Conservation (phyloP, 768 basidiomycete species). For the Dentipellis sp. region DNA sequence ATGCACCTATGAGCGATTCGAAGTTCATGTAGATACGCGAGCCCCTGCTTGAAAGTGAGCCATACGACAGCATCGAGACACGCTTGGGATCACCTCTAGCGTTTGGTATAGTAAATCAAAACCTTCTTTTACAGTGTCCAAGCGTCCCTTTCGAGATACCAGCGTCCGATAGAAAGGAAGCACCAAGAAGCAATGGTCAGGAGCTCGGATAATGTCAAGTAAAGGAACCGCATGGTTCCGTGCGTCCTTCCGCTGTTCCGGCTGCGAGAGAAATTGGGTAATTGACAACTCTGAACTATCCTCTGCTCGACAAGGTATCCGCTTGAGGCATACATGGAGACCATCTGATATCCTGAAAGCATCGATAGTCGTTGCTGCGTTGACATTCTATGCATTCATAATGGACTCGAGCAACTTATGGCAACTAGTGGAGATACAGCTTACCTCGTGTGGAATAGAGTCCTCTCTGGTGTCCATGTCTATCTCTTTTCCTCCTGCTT, state of each 20-base stretch:
- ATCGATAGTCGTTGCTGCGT: neutral
- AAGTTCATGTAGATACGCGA: neutral
- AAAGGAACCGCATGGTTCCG: neutral
- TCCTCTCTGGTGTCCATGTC: neutral
- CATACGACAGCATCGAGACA: neutral
- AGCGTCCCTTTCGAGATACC: neutral
- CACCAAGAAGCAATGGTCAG: neutral
- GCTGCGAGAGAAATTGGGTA: neutral
- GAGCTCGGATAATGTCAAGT: neutral
- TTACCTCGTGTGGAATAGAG: neutral
- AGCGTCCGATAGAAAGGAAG: neutral
- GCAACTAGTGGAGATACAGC: neutral
- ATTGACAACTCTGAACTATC: neutral
- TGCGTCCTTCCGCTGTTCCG: neutral
- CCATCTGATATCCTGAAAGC: neutral
- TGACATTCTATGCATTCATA: neutral
- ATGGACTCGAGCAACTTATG: neutral
- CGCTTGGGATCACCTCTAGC: neutral
- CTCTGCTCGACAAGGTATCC: neutral
- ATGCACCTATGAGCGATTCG: neutral
- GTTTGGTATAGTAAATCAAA: neutral
- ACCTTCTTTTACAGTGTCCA: neutral
- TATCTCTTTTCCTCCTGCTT: neutral
- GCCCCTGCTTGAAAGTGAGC: neutral
- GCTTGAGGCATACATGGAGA: neutral